Percentiles rank a stretch among this genome's conserved stretches.
Evolutionary conservation across 139 green algal genomes (phyloP).

Genomic region (Picochlorum costavermella): DNA sequence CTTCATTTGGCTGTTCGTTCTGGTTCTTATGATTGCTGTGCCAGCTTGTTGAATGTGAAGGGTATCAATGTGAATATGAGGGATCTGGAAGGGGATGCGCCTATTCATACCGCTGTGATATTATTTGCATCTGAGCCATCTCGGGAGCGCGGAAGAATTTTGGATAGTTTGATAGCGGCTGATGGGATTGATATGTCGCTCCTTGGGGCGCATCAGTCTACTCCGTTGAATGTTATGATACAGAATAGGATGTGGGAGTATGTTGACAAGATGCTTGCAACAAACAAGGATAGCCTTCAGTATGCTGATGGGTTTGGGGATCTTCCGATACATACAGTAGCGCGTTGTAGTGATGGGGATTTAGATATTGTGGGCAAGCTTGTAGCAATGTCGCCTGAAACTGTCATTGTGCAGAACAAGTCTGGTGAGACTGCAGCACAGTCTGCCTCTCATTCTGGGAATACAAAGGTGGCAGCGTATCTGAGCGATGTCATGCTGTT

Average conservation of each 20-base stretch:
- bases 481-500: neutral
- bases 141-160: neutral
- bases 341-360: neutral
- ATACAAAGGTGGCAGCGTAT: no score
- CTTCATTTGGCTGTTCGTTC: constrained; percentile 3
- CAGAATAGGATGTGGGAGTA: neutral
- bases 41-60: neutral
- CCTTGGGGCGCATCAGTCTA: neutral
- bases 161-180: neutral
- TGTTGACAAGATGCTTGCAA: neutral
- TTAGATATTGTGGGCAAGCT: neutral
- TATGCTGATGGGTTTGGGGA: neutral
- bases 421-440: no score
- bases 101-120: neutral
- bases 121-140: neutral
- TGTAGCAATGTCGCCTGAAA: no score
- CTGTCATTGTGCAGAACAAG: no score
- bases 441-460: no score
- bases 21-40: neutral
- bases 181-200: neutral
- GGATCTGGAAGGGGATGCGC: neutral
- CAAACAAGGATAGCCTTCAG: neutral
- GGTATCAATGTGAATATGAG: neutral
- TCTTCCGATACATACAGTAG: neutral
- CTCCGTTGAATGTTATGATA: constrained; percentile 2